Base-by-base conservation (phyloP, 768 basidiomycete genomes). In the Paxillus ammoniavirescens region DNA sequence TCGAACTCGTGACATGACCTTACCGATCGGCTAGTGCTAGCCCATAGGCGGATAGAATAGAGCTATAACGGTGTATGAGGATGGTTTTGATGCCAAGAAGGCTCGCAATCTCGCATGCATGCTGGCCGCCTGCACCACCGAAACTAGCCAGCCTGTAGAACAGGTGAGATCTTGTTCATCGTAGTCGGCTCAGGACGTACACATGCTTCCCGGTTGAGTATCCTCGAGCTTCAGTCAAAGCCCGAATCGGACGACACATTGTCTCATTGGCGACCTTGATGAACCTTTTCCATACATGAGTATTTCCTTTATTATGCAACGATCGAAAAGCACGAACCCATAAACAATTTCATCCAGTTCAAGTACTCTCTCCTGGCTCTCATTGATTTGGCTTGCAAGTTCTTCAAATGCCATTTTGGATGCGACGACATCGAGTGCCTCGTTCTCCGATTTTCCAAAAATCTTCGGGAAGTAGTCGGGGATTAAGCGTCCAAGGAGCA, bases 221-320 rank as follows among this genome's bases (percentile, higher is more conserved):
- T 23, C 94, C 94, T 42, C 90, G 77, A 2, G 93, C 91, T 68
- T 97, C 94, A 0, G 94, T 97, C 59, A 96, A 69, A 2, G 92
- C 85, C 3, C 95, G 84, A 52, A 98, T 96, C 8, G 95, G 95
- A 44, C 95, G 76, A 58, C 87, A 89, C 94, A 98, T 98, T 0
- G 92, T 94, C 74, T 98, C 95, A 61, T 97, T 97, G 8, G 94
- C 94, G 9, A 96, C 93, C 64, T 94, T 92, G 73, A 98, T 88
- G 70, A 94, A 97, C 5, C 93, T 92, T 46, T 36, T 3, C 10
- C 5, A n/a, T 5, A 41, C 15, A 23, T 55, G 50, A 48, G 38
- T 38, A 17, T 36, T 10, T 7, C 31, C 21, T 5, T 15, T 12
- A 7, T 36, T 12, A 2, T 14, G 31, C 33, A 18, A 13, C 44